These are phyloP conservation scores for Ocimum tenuiflorum DNA, from an alignment of 257 asterid species.

Conservation along the genomic window DNA sequence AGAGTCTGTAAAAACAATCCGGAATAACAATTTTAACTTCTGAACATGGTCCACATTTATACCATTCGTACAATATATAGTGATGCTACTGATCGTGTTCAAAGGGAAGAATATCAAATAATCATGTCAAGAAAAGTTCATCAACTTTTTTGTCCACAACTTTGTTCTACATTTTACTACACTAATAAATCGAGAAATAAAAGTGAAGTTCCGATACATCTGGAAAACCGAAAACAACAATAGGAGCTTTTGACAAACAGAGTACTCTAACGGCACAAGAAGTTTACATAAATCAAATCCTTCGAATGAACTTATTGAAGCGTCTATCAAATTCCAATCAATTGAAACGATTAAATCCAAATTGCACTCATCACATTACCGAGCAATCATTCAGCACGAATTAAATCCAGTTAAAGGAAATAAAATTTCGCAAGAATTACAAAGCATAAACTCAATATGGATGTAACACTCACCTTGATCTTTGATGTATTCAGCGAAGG, in stretches of 20 bases:
- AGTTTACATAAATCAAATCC: too few species aligned
- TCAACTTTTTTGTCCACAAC: too few species aligned
- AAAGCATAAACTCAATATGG: not conserved
- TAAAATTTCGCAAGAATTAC: not conserved
- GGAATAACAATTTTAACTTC: not conserved
- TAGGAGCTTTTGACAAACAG: too few species aligned
- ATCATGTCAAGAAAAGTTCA: not conserved
- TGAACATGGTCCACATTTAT: not conserved
- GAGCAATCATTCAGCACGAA: not conserved
- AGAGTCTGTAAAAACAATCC: not conserved
- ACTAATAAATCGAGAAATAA: too few species aligned
- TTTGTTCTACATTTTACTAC: too few species aligned
- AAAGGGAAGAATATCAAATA: not conserved
- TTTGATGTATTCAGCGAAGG: slow-evolving; percentile 77
- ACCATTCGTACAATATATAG: not conserved
- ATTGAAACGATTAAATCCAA: not conserved
- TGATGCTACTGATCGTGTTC: too few species aligned
- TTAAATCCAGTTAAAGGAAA: not conserved
- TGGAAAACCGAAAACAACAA: too few species aligned
- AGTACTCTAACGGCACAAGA: too few species aligned
- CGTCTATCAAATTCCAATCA: not conserved
- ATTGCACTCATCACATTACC: too few species aligned
- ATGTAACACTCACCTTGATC: slow-evolving; percentile 47
- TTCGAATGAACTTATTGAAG: not conserved
- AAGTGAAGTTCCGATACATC: too few species aligned